phyloP scores from a whole-genome alignment of 805 yeast genomes.

The Candida pini region DNA sequence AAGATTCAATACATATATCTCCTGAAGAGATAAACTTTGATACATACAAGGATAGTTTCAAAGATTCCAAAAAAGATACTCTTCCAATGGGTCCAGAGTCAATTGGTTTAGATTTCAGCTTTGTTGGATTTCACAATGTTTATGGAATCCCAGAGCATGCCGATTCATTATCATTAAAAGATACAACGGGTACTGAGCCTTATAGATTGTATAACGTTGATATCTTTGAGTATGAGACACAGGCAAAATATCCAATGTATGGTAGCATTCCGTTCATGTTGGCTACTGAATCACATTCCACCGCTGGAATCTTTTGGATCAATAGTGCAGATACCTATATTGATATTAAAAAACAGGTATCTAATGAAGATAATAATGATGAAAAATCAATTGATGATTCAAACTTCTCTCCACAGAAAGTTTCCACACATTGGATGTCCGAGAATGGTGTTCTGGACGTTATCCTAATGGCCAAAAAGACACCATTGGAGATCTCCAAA shows the following conservation, averaged over 20 bases:
- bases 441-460: constrained; percentile 84
- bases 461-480: constrained; percentile 53
- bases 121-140: constrained; percentile 54
- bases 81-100: constrained; percentile 87
- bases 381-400: constrained; percentile 5
- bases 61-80: constrained; percentile 59
- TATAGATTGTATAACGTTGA: constrained; percentile 90
- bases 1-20: constrained; percentile 34
- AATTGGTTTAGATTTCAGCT: constrained; percentile 69
- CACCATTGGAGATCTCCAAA: constrained; percentile 49
- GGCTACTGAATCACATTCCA: constrained; percentile 50
- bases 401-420: constrained; percentile 4
- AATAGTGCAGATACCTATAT: constrained; percentile 91
- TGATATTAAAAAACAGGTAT: constrained; percentile 48
- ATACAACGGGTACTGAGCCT: constrained; percentile 63
- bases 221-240: constrained; percentile 85
- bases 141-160: constrained; percentile 99
- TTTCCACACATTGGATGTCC: constrained; percentile 82
- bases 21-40: constrained; percentile 61
- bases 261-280: constrained; percentile 89
- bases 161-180: constrained; percentile 66
- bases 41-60: constrained; percentile 66
- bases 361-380: constrained; percentile 2
- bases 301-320: constrained; percentile 85
- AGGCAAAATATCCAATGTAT: constrained; percentile 85